Evolutionary conservation across 1,284 basidiomycete genomes (phyloP), one percentile per base, ranked within the genome.

Genomic region (Vanrija humicola): DNA sequence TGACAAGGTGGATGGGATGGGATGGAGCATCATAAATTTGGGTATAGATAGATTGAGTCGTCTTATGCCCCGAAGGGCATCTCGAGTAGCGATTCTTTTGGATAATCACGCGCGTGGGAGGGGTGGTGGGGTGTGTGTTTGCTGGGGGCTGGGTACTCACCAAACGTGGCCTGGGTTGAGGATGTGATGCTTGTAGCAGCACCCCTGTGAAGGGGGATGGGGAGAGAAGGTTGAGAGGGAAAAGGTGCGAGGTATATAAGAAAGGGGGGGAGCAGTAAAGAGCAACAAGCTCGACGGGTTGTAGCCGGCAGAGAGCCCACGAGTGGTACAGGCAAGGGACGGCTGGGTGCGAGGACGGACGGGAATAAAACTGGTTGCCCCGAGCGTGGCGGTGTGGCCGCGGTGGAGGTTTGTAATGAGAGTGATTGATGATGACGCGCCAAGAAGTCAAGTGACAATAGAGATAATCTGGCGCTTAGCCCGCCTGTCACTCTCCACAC

Each of bases 41-140:
- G 67, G 67, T 72, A 72, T 74, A 75, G 70, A 70, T 72, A 70
- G 54, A 65, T 68, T 64, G 47, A 67, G 62, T 75, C 73, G 73
- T 70, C 73, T 62, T 62, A 52, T 59, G 55, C 62, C 65, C 34
- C 66, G 64, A 42, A 63, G 54, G 53, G 48, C 54, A 55, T 73
- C 70, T 58, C 70, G 73, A 73, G 73, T 75, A 75, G 72, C 73
- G 73, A 75, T 75, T 75, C 73, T 74, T 70, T 53, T 50, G 63
- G 28, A 57, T 73, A 72, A 74, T 74, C 72, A 64, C 62, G 50
- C 67, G 68, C 56, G 38, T 39, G 43, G 38, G 23, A 34, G 42
- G 49, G 40, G 39, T 45, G 42, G 42, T 34, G 38, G 50, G 18
- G 29, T 34, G 26, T 34, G 38, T 47, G 18, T 25, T 34, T 26